Base-by-base conservation (phyloP, 169 alveolate species). In the Cryptosporidium tyzzeri region DNA sequence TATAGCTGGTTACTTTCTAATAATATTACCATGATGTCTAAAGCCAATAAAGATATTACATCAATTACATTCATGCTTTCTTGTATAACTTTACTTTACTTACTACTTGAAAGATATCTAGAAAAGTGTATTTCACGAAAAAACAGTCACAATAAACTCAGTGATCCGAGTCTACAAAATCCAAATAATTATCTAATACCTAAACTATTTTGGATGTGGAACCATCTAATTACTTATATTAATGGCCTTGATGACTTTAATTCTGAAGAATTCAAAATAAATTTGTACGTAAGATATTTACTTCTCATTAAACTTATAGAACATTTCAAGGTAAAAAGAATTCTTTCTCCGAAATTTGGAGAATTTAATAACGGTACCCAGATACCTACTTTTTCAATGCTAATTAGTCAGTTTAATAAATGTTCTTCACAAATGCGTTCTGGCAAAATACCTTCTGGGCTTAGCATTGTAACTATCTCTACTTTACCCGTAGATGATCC, bases 1-100 rank as follows among this genome's bases (percentile, higher is more conserved):
- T 21, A 73, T 55, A 31, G 37, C 5, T 73, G 86, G 86, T 26
- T 73, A n/a, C 68, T 73, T 33, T 48, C 44, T 4, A 41, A 73
- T 58, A 18, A 16, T 8, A 59, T 73, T 73, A 33, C 48, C 7
- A 73, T 73, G 37, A 73, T 35, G 29, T 41, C 86, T 16, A 37
- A 33, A 7, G 0, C 26, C 7, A 73, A 44, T 31, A 73, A 39
- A n/a, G 51, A 55, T 29, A 41, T 58, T 4, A 21, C 86, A 53
- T 29, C 62, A 1, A 73, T 73, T 41, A 53, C 71, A 1, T 73
- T 53, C 33, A 73, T 53, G 55, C 31, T 73, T 29, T 21, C 70
- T 9, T 33, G 70, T 29, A 73, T 59, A 18, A n/a, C 86, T 26
- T 35, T 73, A 29, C 18, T 55, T 14, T 18, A 23, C 71, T n/a